Evolutionary conservation across 1,139 yeast species (phyloP), one percentile per base, ranked within the genome.

Genomic region (Sugiyamaella castrensis): DNA sequence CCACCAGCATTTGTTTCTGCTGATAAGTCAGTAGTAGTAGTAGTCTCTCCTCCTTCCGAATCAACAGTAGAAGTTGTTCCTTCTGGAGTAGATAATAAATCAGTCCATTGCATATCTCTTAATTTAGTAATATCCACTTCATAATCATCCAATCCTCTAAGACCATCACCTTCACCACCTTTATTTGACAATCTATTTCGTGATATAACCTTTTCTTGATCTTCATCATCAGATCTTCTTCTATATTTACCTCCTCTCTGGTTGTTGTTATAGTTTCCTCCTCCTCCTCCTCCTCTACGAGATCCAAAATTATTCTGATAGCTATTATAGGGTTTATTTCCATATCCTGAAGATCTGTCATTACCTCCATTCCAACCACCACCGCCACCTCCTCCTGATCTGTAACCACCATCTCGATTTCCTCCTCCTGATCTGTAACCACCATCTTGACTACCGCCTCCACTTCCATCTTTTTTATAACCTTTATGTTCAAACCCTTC

Each of bases 111-210:
- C 43, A 57, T 28, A 5, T 42, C 51, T 16, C 43, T 43, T 15
- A 57, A 44, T 15, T 45, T 48, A 12, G 59, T 59, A 16, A 54
- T 43, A 15, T 59, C 60, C 12, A 52, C 60, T 34, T 59, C 65
- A 51, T 68, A 68, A 47, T 62, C 61, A 11, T 58, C 61, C 45
- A 51, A 40, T n/a, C 70, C 71, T 47, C 56, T 51, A 19, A 67
- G 55, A 1, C 71, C 71, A 43, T 64, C 63, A 19, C 62, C 70
- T 42, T 61, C 63, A 9, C 54, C 43, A n/a, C 60, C 64, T n/a
- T 27, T 30, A 27, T 40, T 45, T 11, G 48, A 24, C 37, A 50
- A 37, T n/a, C 50, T 48, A 31, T 56, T 56, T 48, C 57, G 45
- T 11, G 43, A 47, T 37, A 53, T 48, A 1, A 48, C 48, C 10